A percentile compares a stretch with the other conserved stretches of the same genome.
phyloP scores from a whole-genome alignment of 805 yeast genomes.

The Candida glaebosa region DNA sequence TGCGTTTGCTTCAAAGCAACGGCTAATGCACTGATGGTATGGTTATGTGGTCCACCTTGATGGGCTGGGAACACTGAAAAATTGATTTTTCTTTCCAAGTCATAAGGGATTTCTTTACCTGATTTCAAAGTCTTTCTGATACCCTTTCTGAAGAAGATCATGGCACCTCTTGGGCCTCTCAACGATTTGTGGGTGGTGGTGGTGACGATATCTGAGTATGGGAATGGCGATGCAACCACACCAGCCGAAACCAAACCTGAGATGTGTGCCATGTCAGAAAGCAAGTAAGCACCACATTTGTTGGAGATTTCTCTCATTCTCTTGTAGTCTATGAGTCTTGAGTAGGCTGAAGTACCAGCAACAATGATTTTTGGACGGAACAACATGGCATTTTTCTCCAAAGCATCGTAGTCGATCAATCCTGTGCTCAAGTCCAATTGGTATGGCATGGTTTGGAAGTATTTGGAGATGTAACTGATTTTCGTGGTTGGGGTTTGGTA shows the following conservation, averaged over 20 bases:
- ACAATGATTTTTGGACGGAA: conserved; percentile 94
- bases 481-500: conserved; percentile 88
- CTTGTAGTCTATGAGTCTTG: conserved; percentile 84
- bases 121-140: conserved; percentile 76
- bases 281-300: conserved; percentile 86
- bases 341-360: conserved; percentile 97
- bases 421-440: conserved; percentile 85
- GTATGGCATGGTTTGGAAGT: conserved; percentile 98
- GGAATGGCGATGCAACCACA: conserved; percentile 90
- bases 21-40: conserved; percentile 93
- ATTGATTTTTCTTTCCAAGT: conserved; percentile 87
- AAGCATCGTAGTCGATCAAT: conserved; percentile 83
- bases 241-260: conserved; percentile 95
- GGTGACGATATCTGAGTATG: conserved; percentile 91
- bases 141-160: conserved; percentile 97
- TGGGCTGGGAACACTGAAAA: conserved; percentile 99
- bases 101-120: conserved; percentile 83
- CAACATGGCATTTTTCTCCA: conserved; percentile 75
- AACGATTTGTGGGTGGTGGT: conserved; percentile 97
- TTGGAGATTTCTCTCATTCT: conserved; percentile 90
- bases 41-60: conserved; percentile 99
- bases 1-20: conserved; percentile 91
- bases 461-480: conserved; percentile 87
- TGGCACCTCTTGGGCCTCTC: conserved; percentile 99
- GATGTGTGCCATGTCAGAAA: conserved; percentile 97